Evolutionary conservation across 2,329 filamentous ascomycete species (phyloP), one percentile per base, ranked within the genome.

Genomic region (Phoma sp.): DNA sequence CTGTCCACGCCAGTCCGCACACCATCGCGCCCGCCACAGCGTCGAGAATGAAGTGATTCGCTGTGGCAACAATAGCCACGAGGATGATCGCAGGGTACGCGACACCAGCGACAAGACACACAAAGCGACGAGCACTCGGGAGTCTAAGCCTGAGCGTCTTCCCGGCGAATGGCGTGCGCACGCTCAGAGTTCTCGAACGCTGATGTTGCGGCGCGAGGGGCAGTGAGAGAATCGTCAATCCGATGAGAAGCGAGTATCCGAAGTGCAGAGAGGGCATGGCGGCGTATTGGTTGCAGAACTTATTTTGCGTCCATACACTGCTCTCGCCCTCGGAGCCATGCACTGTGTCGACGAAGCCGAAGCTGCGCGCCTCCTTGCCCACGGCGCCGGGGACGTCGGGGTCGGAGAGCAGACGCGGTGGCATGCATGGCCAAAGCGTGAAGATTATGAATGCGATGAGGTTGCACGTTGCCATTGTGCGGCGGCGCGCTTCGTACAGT

Each of bases 201-300:
- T 78, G 72, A 47, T 86, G 82, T 18, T 82, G 77, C 20, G 82
- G 79, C 9, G 81, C 75, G 1, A 90, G 77, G 1, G 88, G 88
- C 39, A 90, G 83, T 1, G 84, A 85, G 62, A 84, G 83, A 52
- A 91, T 81, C 4, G 88, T 91, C 11, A 91, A 74, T 7, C 88
- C 88, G 66, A 91, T 86, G 64, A 91, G 82, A 25, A 91, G 82
- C 3, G 87, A 88, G 76, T 91, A 91, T 3, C 88, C 88, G 66
- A 91, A 91, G 71, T 91, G 88, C 14, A 91, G 80, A 0, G 86
- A 89, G 1, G 88, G 88, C 88, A 91, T 91, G 7, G 88, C 88
- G 81, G 86, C 87, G 72, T 90, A 90, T 74, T 91, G 88, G 69
- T 91, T 91, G 74, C 87, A 90, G 72, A 90, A 91, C 56, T 80